Evolutionary conservation across 345 rosid genomes (phyloP).

Genomic region (Raphanus sativus): DNA sequence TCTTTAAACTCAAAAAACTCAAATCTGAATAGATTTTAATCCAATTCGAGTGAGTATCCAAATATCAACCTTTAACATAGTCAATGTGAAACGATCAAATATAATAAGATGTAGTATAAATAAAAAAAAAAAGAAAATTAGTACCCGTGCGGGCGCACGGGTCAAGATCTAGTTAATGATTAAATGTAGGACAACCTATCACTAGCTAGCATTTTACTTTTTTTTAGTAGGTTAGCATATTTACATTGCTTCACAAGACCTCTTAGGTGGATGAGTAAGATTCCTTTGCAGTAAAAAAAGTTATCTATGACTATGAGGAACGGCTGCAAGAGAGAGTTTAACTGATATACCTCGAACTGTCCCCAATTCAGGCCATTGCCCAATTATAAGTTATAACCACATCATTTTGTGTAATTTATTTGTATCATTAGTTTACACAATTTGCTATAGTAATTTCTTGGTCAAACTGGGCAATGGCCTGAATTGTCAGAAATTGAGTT

Average conservation of each 20-base stretch:
- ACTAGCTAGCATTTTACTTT: neutral
- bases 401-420: neutral
- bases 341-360: neutral
- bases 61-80: no score
- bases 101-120: no score
- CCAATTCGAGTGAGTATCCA: no score
- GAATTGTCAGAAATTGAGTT: conserved; percentile 26
- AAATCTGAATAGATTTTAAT: no score
- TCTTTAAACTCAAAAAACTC: no score
- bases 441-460: conserved; percentile 19
- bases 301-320: neutral
- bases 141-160: no score
- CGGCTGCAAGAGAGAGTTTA: neutral
- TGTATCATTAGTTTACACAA: conserved; percentile 1
- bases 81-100: no score
- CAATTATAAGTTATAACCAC: conserved; percentile 6
- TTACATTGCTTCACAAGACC: neutral
- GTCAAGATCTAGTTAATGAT: no score
- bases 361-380: conserved; percentile 12
- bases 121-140: no score
- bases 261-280: neutral
- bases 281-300: conserved; percentile 13
- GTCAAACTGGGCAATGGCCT: conserved; percentile 1
- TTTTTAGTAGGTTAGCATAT: neutral
- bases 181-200: neutral